Conservation (phyloP, 2,329 filamentous ascomycete genomes). For the Alternaria tenuissima region DNA sequence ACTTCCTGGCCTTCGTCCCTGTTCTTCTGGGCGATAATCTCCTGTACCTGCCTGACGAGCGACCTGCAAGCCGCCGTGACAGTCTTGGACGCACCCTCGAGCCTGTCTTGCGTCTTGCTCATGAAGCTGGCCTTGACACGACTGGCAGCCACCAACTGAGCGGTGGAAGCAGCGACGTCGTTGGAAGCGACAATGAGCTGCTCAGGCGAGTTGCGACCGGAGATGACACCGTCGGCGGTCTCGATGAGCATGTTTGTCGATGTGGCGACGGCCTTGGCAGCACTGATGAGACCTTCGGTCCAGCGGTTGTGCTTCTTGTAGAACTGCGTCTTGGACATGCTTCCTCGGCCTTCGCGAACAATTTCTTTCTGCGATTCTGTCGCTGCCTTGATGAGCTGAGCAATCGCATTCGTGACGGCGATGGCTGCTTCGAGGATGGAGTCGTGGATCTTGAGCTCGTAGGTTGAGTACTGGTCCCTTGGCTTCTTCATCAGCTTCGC, state of each 20-base stretch:
- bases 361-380: constrained; percentile 95
- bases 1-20: constrained; percentile 79
- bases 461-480: constrained; percentile 93
- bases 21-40: constrained; percentile 88
- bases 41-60: constrained; percentile 91
- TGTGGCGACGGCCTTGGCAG: constrained; percentile 91
- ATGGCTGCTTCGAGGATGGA: constrained; percentile 92
- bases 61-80: constrained; percentile 88
- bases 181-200: constrained; percentile 98
- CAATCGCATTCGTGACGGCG: constrained; percentile 92
- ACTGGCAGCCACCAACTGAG: constrained; percentile 93
- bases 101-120: constrained; percentile 91
- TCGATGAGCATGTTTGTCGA: constrained; percentile 97
- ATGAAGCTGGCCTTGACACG: constrained; percentile 98
- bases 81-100: constrained; percentile 91
- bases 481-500: constrained; percentile 95
- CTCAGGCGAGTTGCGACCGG: constrained; percentile 89
- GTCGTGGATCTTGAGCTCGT: constrained; percentile 95
- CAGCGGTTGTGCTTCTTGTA: constrained; percentile 99
- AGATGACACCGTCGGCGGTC: constrained; percentile 95
- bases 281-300: constrained; percentile 97
- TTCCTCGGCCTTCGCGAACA: constrained; percentile 88
- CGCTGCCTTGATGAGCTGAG: constrained; percentile 92
- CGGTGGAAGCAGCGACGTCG: constrained; percentile 93
- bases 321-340: constrained; percentile 87